Base-by-base conservation (phyloP, 805 yeast species). In the Candida ipomoeae region DNA sequence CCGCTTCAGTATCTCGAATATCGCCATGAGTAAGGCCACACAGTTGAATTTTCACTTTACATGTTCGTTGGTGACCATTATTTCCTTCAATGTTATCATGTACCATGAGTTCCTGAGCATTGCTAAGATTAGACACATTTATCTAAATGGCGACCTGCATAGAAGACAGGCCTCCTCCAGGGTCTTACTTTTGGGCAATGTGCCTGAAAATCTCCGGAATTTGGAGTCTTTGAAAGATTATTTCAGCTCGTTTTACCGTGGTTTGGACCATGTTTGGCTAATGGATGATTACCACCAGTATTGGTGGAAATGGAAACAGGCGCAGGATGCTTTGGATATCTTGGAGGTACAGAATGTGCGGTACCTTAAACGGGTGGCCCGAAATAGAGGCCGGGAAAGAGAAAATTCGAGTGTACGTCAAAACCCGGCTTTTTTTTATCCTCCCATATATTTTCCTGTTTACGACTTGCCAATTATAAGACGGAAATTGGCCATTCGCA, bases 1-100 rank as follows among this genome's bases (percentile, higher is more conserved):
- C 58, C 71, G 67, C 44, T 70, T 88, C 6, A 86, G 95, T 17
- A 78, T 87, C 63, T 81, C 94, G 3, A 85, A 87, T 59, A 76
- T 89, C 3, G 77, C 89, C 0, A 71, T 77, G 5, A 57, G 72
- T 2, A 78, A 80, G 41, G 76, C 82, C 0, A 60, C 65, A 3
- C 64, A 80, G 20, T 72, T 85, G 52, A 71, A 82, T 51, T 79
- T 82, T 20, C 96, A 89, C 65, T 78, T 89, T 47, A 62, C 81
- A 0, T 68, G 85, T 66, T 74, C 87, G 2, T 49, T 84, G 0
- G 56, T 81, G 2, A 78, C 83, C 0, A 73, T 88, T 2, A 57
- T 71, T 0, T 71, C 80, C 67, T 80, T 86, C 52, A 87, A 87
- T 56, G 65, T 71, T 48, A 58, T 85, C 21, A 61, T 89, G 7